Conservation (phyloP, 2,329 filamentous ascomycete genomes). For the Arthrobotrys sinensis region DNA sequence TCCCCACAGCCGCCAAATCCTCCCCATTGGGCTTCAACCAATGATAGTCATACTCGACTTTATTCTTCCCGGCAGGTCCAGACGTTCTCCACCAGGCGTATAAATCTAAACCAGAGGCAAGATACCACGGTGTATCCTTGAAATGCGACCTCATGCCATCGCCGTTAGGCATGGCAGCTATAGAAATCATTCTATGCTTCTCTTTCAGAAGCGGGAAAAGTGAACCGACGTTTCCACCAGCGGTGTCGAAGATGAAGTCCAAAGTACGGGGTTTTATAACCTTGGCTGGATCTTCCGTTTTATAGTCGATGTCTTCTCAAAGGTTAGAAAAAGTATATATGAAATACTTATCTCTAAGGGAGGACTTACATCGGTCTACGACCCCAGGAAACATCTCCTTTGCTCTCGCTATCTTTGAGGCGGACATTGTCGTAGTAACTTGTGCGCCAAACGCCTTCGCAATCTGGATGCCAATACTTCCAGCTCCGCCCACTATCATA, state of each 20-base stretch:
- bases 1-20: constrained; percentile 36
- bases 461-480: constrained; percentile 53
- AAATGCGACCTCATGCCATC: constrained; percentile 26
- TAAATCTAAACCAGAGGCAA: constrained; percentile 32
- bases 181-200: constrained; percentile 45
- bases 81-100: constrained; percentile 34
- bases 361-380: constrained; percentile 46
- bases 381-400: constrained; percentile 40
- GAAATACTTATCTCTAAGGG: not conserved
- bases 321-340: not conserved
- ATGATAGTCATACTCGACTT: constrained; percentile 35
- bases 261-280: constrained; percentile 43
- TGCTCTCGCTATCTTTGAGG: constrained; percentile 39
- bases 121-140: constrained; percentile 41
- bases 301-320: constrained; percentile 52
- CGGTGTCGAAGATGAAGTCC: constrained; percentile 54
- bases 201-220: constrained; percentile 50
- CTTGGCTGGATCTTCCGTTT: constrained; percentile 38
- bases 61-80: constrained; percentile 35
- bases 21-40: constrained; percentile 41
- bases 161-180: constrained; percentile 45
- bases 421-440: constrained; percentile 54
- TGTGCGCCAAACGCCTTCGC: constrained; percentile 50
- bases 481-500: constrained; percentile 54
- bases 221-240: constrained; percentile 23